phyloP scores from a whole-genome alignment of 441 rosid genomes.

The Aleurites moluccanus region DNA sequence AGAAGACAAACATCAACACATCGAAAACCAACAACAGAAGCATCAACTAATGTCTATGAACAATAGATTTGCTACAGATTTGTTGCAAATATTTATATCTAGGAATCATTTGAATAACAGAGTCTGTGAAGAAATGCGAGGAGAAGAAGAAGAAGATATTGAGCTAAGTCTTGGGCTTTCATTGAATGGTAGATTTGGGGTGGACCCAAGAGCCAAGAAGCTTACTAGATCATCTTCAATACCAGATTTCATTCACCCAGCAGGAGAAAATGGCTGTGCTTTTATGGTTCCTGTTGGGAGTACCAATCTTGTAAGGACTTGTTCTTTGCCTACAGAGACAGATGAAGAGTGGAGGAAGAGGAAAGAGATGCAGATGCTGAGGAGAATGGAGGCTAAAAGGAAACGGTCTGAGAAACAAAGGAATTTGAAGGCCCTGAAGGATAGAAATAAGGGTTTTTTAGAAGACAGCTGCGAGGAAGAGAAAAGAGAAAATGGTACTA shows the following conservation, averaged over 20 bases:
- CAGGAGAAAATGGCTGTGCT: conserved; percentile 21
- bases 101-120: conserved; percentile 28
- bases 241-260: conserved; percentile 50
- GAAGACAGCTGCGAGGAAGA: conserved; percentile 37
- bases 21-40: conserved; percentile 23
- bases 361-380: conserved; percentile 65
- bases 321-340: conserved; percentile 67
- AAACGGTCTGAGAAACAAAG: conserved; percentile 74
- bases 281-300: conserved; percentile 18
- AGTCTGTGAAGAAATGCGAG: conserved; percentile 10
- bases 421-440: conserved; percentile 40
- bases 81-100: conserved; percentile 47
- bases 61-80: conserved; percentile 32
- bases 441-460: conserved; percentile 25
- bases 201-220: conserved; percentile 61
- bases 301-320: conserved; percentile 48
- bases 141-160: conserved; percentile 45
- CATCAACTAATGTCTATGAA: conserved; percentile 12
- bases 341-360: conserved; percentile 78
- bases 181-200: conserved; percentile 76
- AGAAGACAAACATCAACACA: conserved; percentile 29
- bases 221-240: conserved; percentile 62
- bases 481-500: conserved; percentile 32
- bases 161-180: conserved; percentile 81
- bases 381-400: conserved; percentile 86